phyloP scores from a whole-genome alignment of 345 rosid genomes.

The Schrenkiella parvula region DNA sequence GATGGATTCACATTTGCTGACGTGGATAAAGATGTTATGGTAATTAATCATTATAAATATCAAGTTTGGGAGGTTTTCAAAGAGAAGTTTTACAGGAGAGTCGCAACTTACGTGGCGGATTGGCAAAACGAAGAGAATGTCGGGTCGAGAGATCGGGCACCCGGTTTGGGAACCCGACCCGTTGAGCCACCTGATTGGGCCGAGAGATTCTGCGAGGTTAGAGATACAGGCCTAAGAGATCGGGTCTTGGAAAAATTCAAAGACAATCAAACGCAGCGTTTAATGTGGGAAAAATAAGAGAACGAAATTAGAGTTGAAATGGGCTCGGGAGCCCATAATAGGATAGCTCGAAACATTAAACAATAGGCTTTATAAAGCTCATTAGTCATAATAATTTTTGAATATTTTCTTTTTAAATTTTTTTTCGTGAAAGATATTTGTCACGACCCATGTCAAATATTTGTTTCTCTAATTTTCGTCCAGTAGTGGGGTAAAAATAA shows the following conservation, averaged over 20 bases:
- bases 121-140: conserved; percentile 71
- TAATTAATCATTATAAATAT: conserved; percentile 78
- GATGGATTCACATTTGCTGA: conserved; percentile 43
- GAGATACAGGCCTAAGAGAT: conserved; percentile 64
- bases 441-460: not conserved
- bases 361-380: not conserved
- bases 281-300: conserved; percentile 52
- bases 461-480: not conserved
- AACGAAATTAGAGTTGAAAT: not conserved
- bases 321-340: not conserved
- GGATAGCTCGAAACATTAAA: not conserved
- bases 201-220: conserved; percentile 66
- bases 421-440: not conserved
- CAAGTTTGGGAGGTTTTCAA: conserved; percentile 94
- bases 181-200: conserved; percentile 83
- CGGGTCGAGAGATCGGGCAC: conserved; percentile 82
- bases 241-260: conserved; percentile 40
- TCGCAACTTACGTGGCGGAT: conserved; percentile 86
- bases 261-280: conserved; percentile 32
- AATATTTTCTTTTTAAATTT: not conserved
- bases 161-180: conserved; percentile 75
- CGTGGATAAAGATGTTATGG: conserved; percentile 45
- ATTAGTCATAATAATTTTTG: not conserved
- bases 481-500: not conserved
- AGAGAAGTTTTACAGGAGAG: conserved; percentile 80